phyloP scores from a whole-genome alignment of 1,139 yeast genomes.

The Sugiyamaella xylanicola region DNA sequence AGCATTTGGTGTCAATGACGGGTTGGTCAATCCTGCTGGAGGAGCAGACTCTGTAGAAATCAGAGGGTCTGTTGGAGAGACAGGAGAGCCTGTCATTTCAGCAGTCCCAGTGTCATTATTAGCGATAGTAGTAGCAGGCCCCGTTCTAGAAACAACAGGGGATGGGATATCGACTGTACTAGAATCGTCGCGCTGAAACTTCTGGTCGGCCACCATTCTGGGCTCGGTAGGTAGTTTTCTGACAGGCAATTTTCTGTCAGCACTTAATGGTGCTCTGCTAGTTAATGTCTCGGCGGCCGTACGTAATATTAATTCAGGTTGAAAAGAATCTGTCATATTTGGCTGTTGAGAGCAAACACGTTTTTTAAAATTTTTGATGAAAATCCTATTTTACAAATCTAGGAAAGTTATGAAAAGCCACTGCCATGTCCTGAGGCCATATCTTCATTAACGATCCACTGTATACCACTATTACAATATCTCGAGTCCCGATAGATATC shows the following conservation, averaged over 20 bases:
- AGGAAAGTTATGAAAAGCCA: no score
- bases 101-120: no score
- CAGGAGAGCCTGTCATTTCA: no score
- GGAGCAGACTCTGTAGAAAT: no score
- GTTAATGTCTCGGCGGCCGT: background rate
- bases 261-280: background rate
- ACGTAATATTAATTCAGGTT: background rate
- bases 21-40: no score
- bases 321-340: slow-evolving; percentile 13
- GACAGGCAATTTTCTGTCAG: background rate
- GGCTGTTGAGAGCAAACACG: slow-evolving; percentile 13
- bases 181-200: background rate
- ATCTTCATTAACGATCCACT: no score
- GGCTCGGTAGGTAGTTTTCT: background rate
- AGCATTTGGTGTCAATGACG: no score
- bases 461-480: no score
- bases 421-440: background rate
- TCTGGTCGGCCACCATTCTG: background rate
- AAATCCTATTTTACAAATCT: no score
- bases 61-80: no score
- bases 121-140: background rate
- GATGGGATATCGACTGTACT: background rate
- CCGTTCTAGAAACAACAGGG: background rate
- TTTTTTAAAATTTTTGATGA: no score
- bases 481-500: no score